These are phyloP conservation scores for Pichia kudriavzevii DNA, from an alignment of 1,139 yeast genomes.

Conservation along the genomic window DNA sequence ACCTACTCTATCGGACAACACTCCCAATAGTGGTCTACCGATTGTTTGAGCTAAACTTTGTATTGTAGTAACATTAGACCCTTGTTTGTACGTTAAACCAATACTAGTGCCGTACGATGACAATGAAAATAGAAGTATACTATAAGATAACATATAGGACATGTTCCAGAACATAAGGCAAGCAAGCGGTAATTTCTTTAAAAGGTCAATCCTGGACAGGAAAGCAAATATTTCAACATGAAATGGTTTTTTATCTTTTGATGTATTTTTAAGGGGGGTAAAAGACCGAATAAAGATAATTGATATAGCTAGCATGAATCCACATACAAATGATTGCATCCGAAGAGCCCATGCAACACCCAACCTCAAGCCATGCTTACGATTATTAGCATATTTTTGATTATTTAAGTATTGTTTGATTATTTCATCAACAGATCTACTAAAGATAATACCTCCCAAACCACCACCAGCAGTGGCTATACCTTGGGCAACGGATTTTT, in stretches of 20 bases:
- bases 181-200: slow-evolving; percentile 29
- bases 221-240: slow-evolving; percentile 15
- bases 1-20: slow-evolving; percentile 50
- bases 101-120: slow-evolving; percentile 55
- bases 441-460: slow-evolving; percentile 45
- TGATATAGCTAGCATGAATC: slow-evolving; percentile 30
- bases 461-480: slow-evolving; percentile 52
- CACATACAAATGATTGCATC: slow-evolving; percentile 42
- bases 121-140: slow-evolving; percentile 51
- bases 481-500: slow-evolving; percentile 51
- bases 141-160: slow-evolving; percentile 39
- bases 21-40: slow-evolving; percentile 62
- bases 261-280: slow-evolving; percentile 28
- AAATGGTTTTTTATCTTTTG: slow-evolving; percentile 18
- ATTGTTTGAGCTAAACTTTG: slow-evolving; percentile 56
- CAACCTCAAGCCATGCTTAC: slow-evolving; percentile 34
- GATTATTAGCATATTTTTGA: slow-evolving; percentile 9
- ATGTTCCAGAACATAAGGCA: slow-evolving; percentile 52
- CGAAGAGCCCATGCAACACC: slow-evolving; percentile 63
- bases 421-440: slow-evolving; percentile 32
- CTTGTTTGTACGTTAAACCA: slow-evolving; percentile 49
- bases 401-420: slow-evolving; percentile 22
- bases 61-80: slow-evolving; percentile 52
- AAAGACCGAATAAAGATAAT: slow-evolving; percentile 41
- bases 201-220: slow-evolving; percentile 11